Conservation (phyloP, 129 eudicot genomes). For the Lonicera japonica region DNA sequence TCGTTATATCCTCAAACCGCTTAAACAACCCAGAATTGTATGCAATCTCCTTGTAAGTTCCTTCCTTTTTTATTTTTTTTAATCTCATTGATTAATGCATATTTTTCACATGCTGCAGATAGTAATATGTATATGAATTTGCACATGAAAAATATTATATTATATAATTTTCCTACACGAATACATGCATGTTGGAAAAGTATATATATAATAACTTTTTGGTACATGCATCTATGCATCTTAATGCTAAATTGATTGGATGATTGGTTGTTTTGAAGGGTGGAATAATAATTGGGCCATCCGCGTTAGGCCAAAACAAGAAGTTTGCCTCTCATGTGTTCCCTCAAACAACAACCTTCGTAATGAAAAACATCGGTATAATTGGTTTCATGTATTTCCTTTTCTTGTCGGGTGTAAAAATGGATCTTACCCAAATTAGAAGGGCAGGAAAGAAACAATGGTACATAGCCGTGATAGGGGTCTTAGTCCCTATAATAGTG, state of each 20-base stretch:
- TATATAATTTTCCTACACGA: too few species aligned
- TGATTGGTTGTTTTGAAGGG: slow-evolving; percentile 40
- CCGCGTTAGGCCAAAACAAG: slow-evolving; percentile 47
- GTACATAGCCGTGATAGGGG: slow-evolving; percentile 45
- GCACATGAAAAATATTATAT: too few species aligned
- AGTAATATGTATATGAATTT: too few species aligned
- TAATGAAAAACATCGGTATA: slow-evolving; percentile 50
- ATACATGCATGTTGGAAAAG: too few species aligned
- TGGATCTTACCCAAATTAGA: slow-evolving; percentile 40
- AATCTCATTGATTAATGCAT: not conserved
- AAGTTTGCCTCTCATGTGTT: slow-evolving; percentile 38
- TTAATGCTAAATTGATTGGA: not conserved
- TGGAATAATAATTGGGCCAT: slow-evolving; percentile 85
- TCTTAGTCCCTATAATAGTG: slow-evolving; percentile 30
- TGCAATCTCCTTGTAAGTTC: slow-evolving; percentile 70
- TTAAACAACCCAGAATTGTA: slow-evolving; percentile 61
- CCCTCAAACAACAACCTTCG: slow-evolving; percentile 46
- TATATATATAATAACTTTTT: too few species aligned
- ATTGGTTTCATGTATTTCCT: slow-evolving; percentile 76
- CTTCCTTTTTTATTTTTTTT: not conserved
- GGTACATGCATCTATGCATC: too few species aligned
- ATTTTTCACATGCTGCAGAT: too few species aligned
- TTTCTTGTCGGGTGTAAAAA: slow-evolving; percentile 70
- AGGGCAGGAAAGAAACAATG: slow-evolving; percentile 61
- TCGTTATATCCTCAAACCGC: slow-evolving; percentile 66